Conservation (phyloP, 2,329 filamentous ascomycete genomes). For the Scortechinia acanthostroma region DNA sequence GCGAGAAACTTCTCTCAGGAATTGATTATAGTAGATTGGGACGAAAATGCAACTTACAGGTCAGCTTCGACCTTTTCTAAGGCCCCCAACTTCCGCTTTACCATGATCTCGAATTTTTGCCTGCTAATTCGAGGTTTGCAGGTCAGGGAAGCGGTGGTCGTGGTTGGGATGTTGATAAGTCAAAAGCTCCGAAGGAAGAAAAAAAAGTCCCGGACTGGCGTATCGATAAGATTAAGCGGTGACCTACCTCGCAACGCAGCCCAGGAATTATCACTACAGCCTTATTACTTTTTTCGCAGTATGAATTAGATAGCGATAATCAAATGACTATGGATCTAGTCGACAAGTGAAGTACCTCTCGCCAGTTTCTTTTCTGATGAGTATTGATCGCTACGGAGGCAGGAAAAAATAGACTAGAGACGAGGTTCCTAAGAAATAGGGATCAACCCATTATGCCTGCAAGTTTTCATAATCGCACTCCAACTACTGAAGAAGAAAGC, state of each 20-base stretch:
- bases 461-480: conserved; percentile 28
- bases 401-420: no score
- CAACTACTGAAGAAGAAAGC: conserved; percentile 28
- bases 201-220: no score
- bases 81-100: conserved; percentile 82
- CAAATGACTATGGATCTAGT: no score
- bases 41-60: conserved; percentile 53
- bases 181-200: not conserved
- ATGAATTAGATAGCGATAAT: no score
- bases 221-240: conserved; percentile 2
- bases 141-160: not conserved
- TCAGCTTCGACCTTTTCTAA: conserved; percentile 94
- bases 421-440: no score
- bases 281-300: no score
- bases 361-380: no score
- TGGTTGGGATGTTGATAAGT: not conserved
- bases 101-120: conserved; percentile 41
- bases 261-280: no score
- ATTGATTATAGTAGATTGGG: conserved; percentile 3
- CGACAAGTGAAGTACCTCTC: no score
- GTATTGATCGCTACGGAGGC: no score
- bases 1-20: not conserved
- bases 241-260: no score
- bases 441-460: conserved; percentile 6
- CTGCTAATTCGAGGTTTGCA: not conserved